phyloP scores from a whole-genome alignment of 306 rosid species.

The Cercis canadensis region DNA sequence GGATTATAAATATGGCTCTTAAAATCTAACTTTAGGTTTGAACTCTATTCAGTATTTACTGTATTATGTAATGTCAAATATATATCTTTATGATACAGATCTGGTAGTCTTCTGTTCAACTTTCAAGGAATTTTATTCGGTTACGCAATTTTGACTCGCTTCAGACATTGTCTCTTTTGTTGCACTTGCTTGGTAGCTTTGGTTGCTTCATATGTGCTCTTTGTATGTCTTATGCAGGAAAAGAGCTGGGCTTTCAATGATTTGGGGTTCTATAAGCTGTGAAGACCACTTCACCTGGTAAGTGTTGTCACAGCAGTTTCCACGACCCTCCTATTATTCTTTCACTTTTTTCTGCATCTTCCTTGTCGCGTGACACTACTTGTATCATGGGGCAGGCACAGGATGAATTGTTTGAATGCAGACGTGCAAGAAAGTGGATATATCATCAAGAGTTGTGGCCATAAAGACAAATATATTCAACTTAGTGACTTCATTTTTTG shows the following conservation, averaged over 20 bases:
- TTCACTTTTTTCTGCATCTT: not conserved
- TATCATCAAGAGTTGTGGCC: conserved; percentile 49
- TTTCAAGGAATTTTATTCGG: conserved; percentile 2
- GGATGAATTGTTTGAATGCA: conserved; percentile 86
- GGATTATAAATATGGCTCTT: not conserved
- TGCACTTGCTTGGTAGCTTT: too few species aligned
- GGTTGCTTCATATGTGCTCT: conserved; percentile 14
- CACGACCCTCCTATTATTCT: too few species aligned
- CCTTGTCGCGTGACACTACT: conserved; percentile 15
- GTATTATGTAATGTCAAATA: conserved; percentile 18
- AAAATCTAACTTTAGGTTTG: conserved; percentile 2
- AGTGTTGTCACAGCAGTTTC: not conserved
- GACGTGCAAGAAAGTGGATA: conserved; percentile 66
- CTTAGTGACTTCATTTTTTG: conserved; percentile 85
- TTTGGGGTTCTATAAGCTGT: conserved; percentile 82
- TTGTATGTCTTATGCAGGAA: conserved; percentile 64
- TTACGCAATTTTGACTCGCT: conserved; percentile 15
- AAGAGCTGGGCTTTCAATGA: conserved; percentile 69
- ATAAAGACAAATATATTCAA: conserved; percentile 44
- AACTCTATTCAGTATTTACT: conserved; percentile 3
- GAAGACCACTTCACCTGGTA: conserved; percentile 88
- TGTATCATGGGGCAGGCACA: conserved; percentile 65
- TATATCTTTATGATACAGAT: conserved; percentile 4
- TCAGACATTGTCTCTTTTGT: not conserved
- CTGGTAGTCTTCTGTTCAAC: not conserved